Conservation (phyloP, 1,284 basidiomycete species). For the Austroboletus novae-zelandiae region DNA sequence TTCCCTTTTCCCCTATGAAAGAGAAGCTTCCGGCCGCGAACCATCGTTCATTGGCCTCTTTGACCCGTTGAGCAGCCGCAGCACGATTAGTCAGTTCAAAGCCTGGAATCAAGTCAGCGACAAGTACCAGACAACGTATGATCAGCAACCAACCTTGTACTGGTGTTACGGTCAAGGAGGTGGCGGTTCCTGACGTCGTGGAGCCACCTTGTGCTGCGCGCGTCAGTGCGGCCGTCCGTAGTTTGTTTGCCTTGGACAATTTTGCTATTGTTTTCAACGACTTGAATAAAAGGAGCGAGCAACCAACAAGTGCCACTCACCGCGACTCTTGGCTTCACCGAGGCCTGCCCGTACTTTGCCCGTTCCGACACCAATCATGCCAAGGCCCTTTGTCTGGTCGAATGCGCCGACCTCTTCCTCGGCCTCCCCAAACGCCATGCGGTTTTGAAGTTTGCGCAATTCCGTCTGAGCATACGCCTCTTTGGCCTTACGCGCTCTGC, state of each 20-base stretch:
- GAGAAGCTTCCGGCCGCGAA: slow-evolving; percentile 86
- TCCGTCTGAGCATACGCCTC: slow-evolving; percentile 98
- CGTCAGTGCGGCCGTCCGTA: slow-evolving; percentile 82
- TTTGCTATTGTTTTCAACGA: slow-evolving; percentile 60
- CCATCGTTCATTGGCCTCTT: slow-evolving; percentile 92
- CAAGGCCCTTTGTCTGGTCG: slow-evolving; percentile 94
- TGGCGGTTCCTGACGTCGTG: slow-evolving; percentile 82
- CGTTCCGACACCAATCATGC: slow-evolving; percentile 87
- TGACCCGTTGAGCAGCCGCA: slow-evolving; percentile 74
- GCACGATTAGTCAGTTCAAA: slow-evolving; percentile 89
- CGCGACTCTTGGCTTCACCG: slow-evolving; percentile 86
- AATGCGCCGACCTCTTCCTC: slow-evolving; percentile 97
- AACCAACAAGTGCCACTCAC: slow-evolving; percentile 41
- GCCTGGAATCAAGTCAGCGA: slow-evolving; percentile 42
- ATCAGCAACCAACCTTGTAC: slow-evolving; percentile 72
- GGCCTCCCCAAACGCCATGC: slow-evolving; percentile 93
- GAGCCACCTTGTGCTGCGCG: slow-evolving; percentile 62
- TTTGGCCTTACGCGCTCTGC: slow-evolving; percentile 92
- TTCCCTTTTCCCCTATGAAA: slow-evolving; percentile 70
- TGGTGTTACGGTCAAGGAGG: slow-evolving; percentile 92
- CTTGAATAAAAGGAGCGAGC: slow-evolving; percentile 3
- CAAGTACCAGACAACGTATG: slow-evolving; percentile 1
- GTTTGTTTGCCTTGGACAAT: slow-evolving; percentile 93
- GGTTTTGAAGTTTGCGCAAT: slow-evolving; percentile 93
- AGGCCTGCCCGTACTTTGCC: slow-evolving; percentile 86